phyloP scores from a whole-genome alignment of 805 yeast genomes.

The Kodamaea restingae region DNA sequence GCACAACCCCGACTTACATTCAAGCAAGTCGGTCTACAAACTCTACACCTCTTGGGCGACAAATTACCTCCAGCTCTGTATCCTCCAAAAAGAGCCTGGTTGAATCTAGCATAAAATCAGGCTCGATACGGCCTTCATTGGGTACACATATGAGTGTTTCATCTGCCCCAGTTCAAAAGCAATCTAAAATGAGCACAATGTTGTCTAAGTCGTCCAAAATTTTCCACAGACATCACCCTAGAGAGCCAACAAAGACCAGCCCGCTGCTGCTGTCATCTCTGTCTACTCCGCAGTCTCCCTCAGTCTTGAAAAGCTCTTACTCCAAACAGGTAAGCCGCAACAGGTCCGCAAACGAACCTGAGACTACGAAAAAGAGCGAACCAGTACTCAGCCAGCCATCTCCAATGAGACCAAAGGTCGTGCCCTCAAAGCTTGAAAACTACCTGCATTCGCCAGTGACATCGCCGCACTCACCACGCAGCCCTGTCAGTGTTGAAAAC shows the following conservation, averaged over 20 bases:
- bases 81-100: background rate
- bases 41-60: background rate
- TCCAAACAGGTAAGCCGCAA: constrained; percentile 26
- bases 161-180: background rate
- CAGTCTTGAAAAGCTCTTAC: constrained; percentile 26
- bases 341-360: background rate
- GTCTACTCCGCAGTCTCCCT: constrained; percentile 9
- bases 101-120: background rate
- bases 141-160: background rate
- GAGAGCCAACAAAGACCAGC: constrained; percentile 9
- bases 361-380: background rate
- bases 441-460: background rate
- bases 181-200: constrained; percentile 19
- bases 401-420: background rate
- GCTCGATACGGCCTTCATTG: background rate
- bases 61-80: no score
- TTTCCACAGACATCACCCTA: constrained; percentile 20
- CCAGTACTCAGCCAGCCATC: background rate
- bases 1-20: background rate
- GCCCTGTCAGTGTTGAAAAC: background rate
- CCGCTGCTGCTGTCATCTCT: constrained; percentile 1
- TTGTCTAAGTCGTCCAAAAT: constrained; percentile 25
- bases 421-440: background rate
- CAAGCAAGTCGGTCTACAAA: background rate
- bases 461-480: background rate